A percentile compares a stretch with the other conserved stretches of the same genome.
phyloP scores from a whole-genome alignment of 148 eudicot species.

The Diospyros lotus region DNA sequence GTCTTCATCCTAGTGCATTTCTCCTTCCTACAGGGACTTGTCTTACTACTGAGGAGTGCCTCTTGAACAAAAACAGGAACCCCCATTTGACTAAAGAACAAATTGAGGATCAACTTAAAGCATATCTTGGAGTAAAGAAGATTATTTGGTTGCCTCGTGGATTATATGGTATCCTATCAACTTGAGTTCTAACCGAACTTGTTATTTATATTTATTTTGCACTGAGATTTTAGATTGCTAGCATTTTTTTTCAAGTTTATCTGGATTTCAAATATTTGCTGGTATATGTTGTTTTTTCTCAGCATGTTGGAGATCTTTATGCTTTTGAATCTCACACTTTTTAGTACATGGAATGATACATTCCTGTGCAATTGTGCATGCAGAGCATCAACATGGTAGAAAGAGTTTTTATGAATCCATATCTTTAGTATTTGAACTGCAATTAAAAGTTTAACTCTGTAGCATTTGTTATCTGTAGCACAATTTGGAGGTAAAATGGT shows the following conservation, averaged over 20 bases:
- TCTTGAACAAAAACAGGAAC: slow-evolving; percentile 84
- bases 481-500: background rate
- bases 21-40: slow-evolving; percentile 66
- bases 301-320: background rate
- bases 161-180: slow-evolving; percentile 54
- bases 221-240: slow-evolving; percentile 2
- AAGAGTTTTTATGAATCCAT: background rate
- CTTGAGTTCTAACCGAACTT: background rate
- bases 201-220: background rate
- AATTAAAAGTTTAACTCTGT: background rate
- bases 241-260: background rate
- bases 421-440: background rate
- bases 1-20: background rate
- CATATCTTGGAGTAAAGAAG: slow-evolving; percentile 81
- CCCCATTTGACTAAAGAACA: slow-evolving; percentile 73
- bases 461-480: background rate
- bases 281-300: background rate
- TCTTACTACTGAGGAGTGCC: slow-evolving; percentile 96
- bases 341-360: background rate
- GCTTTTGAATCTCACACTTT: background rate
- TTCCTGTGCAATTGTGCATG: background rate
- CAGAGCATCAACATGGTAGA: background rate
- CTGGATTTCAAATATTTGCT: background rate
- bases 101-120: slow-evolving; percentile 82
- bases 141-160: slow-evolving; percentile 94